Evolutionary conservation across 1,284 basidiomycete genomes (phyloP).

Genomic region (Vanrija pseudolonga): DNA sequence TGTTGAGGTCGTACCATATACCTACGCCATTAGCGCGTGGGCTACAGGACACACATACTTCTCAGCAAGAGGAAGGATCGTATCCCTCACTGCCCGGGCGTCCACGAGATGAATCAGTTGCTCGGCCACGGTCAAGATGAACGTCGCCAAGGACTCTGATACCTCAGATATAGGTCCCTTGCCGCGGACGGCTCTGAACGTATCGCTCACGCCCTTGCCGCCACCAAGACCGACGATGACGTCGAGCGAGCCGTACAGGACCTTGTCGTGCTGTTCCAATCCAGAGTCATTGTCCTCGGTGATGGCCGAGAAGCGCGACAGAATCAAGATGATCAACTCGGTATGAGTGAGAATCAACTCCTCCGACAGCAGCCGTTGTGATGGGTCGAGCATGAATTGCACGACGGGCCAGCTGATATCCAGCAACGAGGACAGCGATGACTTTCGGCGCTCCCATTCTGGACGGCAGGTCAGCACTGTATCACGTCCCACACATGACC

Average conservation of each 20-base stretch:
- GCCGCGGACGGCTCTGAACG: not conserved
- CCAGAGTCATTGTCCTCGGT: conserved; percentile 13
- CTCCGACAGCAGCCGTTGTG: no score
- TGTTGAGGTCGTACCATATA: conserved; percentile 21
- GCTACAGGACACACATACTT: conserved; percentile 14
- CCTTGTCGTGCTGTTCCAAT: conserved; percentile 24
- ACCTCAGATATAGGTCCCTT: not conserved
- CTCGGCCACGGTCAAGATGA: conserved; percentile 26
- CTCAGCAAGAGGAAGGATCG: conserved; percentile 22
- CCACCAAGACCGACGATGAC: conserved; percentile 17
- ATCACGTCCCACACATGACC: not conserved
- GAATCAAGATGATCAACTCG: conserved; percentile 14
- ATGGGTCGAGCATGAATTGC: conserved; percentile 18
- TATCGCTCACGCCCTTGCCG: not conserved
- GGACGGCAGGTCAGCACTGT: not conserved
- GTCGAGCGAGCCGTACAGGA: conserved; percentile 33
- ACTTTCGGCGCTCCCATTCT: conserved; percentile 25
- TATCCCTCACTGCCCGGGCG: conserved; percentile 13
- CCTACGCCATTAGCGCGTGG: conserved; percentile 17
- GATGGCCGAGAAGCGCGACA: conserved; percentile 23
- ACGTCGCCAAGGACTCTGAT: conserved; percentile 16
- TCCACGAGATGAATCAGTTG: conserved; percentile 28
- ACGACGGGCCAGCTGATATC: conserved; percentile 19
- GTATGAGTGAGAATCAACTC: no score
- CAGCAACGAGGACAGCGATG: conserved; percentile 23